Base-by-base conservation (phyloP, 179 eudicot species). In the Camellia oleifera region DNA sequence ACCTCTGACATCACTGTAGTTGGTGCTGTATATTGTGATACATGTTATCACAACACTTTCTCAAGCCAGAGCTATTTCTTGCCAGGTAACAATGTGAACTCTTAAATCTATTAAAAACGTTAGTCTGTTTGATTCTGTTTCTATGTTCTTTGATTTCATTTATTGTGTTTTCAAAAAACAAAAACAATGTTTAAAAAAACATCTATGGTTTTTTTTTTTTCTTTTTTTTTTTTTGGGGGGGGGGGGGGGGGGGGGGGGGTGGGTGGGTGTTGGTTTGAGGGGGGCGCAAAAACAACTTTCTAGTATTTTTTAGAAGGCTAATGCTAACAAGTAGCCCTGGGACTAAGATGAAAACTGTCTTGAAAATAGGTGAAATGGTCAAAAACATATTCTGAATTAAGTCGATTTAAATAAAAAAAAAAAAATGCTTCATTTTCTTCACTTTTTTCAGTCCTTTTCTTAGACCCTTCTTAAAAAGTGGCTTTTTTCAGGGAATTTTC, bases 1-100 rank as follows among this genome's bases (percentile, higher is more conserved):
- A 11, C 69, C 78, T 84, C 97, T n/a, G 88, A 79, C 18, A 85
- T 93, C 79, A 88, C 91, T 0, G 77, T 91, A 3, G 86, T 87
- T 1, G 95, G 93, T 69, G 86, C 90, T 52, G 95, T 93, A 13
- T 91, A 83, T 81, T 93, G 97, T 53, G 97, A 93, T 75, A 83
- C 87, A 9, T 90, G 97, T 85, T 77, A 81, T 67, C 80, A 70
- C 74, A 82, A 81, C 78, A 85, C 83, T 66, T 88, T 89, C 88
- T 83, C 93, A 40, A 80, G 66, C 52, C 68, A 88, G 70, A 89
- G 92, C 91, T 93, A 91, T 86, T 91, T 90, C 85, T 83, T 93
- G 81, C 86, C 90, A 85, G 97, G 97, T 91, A 82, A 82, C 20
- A 13, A 44, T 40, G 75, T 76, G 40, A 3, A 56, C 20, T 53